Percentiles rank a stretch among this genome's conserved stretches.
These are phyloP conservation scores for Cercis canadensis DNA, from an alignment of 306 rosid genomes.

Conservation along the genomic window DNA sequence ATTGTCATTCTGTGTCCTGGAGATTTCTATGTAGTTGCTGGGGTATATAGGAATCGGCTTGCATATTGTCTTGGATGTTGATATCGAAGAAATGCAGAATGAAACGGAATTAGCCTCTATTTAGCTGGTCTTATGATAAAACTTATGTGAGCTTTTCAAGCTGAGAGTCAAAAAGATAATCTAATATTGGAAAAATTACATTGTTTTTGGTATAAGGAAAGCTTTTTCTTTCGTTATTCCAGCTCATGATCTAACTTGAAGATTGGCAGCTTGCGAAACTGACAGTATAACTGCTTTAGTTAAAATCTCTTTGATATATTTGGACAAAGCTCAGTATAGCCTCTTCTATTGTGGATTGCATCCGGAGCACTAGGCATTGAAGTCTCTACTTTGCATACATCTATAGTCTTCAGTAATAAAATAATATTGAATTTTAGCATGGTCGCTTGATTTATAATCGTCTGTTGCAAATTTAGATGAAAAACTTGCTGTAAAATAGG, in stretches of 20 bases:
- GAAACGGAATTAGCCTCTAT: constrained; percentile 14
- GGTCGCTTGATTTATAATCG: constrained; percentile 30
- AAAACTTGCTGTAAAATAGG: constrained; percentile 68
- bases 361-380: not conserved
- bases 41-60: not conserved
- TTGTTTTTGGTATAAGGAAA: not conserved
- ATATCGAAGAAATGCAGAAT: not conserved
- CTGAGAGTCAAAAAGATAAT: no score
- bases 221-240: not conserved
- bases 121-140: not conserved
- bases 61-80: not conserved
- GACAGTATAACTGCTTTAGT: no score
- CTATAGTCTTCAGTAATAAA: constrained; percentile 10
- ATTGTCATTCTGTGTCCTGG: not conserved
- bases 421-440: constrained; percentile 8
- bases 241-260: not conserved
- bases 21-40: not conserved
- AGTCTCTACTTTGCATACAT: constrained; percentile 17
- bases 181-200: not conserved
- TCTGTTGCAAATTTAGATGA: constrained; percentile 47
- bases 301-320: no score
- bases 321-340: no score
- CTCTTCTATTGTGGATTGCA: no score
- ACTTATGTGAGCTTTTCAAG: no score
- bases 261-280: no score